Evolutionary conservation across 768 basidiomycete species (phyloP), one percentile per base, ranked within the genome.

Genomic region (Suillus paluster): DNA sequence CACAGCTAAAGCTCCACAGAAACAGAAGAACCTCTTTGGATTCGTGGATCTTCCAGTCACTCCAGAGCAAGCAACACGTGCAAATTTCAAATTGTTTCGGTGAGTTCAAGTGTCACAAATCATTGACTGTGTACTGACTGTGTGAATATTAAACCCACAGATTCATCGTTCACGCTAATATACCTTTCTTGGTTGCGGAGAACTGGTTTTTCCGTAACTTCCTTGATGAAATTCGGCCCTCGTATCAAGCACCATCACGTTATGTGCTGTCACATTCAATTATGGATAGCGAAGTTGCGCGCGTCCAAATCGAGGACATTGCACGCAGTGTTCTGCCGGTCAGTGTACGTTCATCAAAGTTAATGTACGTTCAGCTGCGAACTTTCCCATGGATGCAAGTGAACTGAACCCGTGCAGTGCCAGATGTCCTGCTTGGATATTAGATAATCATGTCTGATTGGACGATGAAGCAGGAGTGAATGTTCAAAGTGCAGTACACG

Each of bases 211-310:
- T 75, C 21, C 30, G 19, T 3, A 53, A 67, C 38, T 76, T 71
- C 44, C 46, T 72, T 4, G 48, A 70, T 48, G 65, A 63, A 21
- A 42, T 76, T 4, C 63, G 64, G 2, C 74, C 73, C 15, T 69
- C 67, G 5, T 76, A 75, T 64, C 38, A 30, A 7, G 48, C 69
- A 0, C 67, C 74, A 4, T 58, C 58, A n/a, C 55, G 64, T 23
- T 73, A 68, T 64, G 59, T 73, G 0, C 61, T 76, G 1, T 66
- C 64, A 25, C 65, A 71, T 27, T 63, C 60, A 9, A 55, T 73
- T 11, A 59, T 76, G 45, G 60, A 67, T 58, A 62, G 57, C 4
- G 74, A 76, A 61, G 59, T 50, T 38, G 60, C 61, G n/a, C 42
- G 61, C 10, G 67, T 70, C 25, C 60, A 70, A 34, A 33, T 66